Evolutionary conservation across 139 green algal species (phyloP).

Genomic region (Chlorella ohadii): DNA sequence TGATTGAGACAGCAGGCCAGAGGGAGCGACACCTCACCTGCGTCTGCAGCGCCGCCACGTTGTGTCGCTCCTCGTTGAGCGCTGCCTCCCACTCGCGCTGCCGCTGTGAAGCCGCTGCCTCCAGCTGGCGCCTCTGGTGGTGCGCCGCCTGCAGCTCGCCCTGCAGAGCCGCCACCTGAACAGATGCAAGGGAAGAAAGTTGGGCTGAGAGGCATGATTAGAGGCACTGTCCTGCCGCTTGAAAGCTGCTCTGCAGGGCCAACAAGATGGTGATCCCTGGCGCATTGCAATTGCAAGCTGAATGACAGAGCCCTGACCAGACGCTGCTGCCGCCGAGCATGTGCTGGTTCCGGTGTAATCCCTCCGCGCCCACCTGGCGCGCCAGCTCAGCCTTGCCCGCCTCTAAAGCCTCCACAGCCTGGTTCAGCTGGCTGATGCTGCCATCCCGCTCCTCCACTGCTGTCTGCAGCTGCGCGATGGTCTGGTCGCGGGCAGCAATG

Average conservation of each 20-base stretch:
- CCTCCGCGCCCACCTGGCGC: constrained; percentile 5
- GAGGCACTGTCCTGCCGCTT: no score
- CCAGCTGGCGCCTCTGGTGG: constrained; percentile 19
- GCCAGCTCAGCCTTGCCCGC: constrained; percentile 30
- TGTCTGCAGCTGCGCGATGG: constrained; percentile 12
- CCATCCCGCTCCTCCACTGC: background rate
- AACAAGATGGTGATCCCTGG: no score
- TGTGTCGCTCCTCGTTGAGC: constrained; percentile 5
- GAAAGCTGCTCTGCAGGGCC: no score
- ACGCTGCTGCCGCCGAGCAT: no score
- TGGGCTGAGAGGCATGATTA: no score
- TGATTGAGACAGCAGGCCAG: no score
- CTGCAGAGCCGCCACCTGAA: constrained; percentile 4
- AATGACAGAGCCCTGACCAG: no score
- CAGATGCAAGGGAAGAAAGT: background rate
- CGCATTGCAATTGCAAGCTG: no score
- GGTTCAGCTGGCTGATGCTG: constrained; percentile 1
- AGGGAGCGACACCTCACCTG: constrained; percentile 23
- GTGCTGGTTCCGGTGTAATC: no score
- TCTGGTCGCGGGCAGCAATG: constrained; percentile 11
- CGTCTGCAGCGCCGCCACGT: background rate
- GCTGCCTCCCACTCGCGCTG: background rate
- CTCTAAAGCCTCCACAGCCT: background rate
- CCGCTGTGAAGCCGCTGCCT: background rate
- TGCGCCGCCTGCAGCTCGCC: constrained; percentile 28